These are phyloP conservation scores for Suillus sp. DNA, from an alignment of 768 basidiomycete genomes.

Conservation along the genomic window DNA sequence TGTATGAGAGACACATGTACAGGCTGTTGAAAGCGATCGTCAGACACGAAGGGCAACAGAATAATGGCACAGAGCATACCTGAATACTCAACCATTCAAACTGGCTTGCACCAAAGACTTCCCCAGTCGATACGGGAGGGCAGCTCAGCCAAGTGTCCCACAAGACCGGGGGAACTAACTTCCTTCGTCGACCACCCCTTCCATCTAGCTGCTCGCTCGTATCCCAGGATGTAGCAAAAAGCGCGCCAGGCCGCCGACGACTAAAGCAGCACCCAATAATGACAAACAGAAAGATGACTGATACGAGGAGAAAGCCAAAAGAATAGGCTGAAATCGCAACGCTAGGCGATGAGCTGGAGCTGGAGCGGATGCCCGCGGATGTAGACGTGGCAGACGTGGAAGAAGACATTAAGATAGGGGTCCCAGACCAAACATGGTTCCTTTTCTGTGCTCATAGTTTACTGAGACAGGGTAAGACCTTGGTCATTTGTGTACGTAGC, in stretches of 20 bases:
- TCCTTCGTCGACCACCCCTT: not conserved
- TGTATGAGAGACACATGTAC: not conserved
- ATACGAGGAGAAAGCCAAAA: not conserved
- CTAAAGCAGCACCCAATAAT: not conserved
- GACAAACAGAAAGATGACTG: not conserved
- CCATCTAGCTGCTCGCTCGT: not conserved
- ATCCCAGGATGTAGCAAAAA: not conserved
- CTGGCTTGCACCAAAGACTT: not conserved
- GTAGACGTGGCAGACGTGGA: not conserved
- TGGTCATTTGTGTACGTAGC: no score
- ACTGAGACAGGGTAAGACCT: not conserved
- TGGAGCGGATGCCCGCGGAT: not conserved
- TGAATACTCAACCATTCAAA: not conserved
- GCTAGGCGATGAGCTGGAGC: not conserved
- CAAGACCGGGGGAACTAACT: not conserved
- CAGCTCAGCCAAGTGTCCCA: not conserved
- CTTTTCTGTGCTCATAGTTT: not conserved
- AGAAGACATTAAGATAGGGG: slow-evolving; percentile 1
- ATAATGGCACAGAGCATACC: not conserved
- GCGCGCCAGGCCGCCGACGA: not conserved
- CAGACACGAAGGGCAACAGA: not conserved
- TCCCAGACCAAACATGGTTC: not conserved
- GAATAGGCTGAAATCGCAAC: no score
- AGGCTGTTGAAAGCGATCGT: not conserved
- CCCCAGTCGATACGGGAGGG: not conserved